Evolutionary conservation across 2,329 filamentous ascomycete genomes (phyloP), one percentile per base, ranked within the genome.

Genomic region (Pseudogymnoascus sp.): DNA sequence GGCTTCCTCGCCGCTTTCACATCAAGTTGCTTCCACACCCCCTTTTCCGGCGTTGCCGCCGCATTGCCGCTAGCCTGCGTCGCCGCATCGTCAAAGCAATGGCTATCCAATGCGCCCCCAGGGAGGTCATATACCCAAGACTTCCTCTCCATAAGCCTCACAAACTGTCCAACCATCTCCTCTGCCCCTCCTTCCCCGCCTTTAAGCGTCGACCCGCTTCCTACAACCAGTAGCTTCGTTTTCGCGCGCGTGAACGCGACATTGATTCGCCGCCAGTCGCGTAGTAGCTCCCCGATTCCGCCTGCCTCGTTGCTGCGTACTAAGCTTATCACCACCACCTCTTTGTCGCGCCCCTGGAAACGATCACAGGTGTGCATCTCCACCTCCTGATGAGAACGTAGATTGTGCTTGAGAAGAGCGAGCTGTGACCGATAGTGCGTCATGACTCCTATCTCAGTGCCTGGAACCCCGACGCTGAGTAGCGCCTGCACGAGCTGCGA

Each of bases 331-430:
- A 99, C 85, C 0, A 97, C 84, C 2, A 96, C 87, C 72, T 96
- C 92, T 74, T 99, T 99, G 76, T 99, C 95, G 9, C 95, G 85
- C 6, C 95, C 95, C 74, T 99, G 95, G 75, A 96, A 99, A 50
- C 93, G 91, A 76, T 99, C 95, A 2, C 95, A 93, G 0, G 95
- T 97, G 76, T 99, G 92, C 83, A 97, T 92, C 76, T 99, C 95
- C 1, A 99, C 86, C 1, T 84, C 83, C 0, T 80, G 77, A 0
- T 80, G 77, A 44, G 77, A 79, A 33, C 85, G 84, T 35, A 96
- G 83, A 10, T 81, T 82, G 65, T 93, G 85, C 67, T 90, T 90
- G 1, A 99, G 81, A 2, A 96, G 79, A 0, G 91, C 87, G 1
- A 99, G 85, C 75, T 99, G 95, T 5, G 90, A 93, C 64, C 95